phyloP scores from a whole-genome alignment of 2,329 filamentous ascomycete species.

The Colletotrichum sp. region DNA sequence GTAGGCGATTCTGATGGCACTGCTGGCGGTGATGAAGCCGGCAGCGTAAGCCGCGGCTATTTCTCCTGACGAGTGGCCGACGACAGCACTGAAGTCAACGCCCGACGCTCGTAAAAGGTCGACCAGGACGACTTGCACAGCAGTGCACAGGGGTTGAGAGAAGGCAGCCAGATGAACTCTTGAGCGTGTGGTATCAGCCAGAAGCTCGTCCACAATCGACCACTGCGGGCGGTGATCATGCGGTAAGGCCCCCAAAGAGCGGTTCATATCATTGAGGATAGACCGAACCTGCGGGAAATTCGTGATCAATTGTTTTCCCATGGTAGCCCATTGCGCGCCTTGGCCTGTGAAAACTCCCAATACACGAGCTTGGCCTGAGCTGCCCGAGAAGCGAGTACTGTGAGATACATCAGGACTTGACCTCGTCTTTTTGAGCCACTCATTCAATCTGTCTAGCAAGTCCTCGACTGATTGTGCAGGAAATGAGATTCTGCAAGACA shows the following conservation, averaged over 20 bases:
- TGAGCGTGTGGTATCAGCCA: slow-evolving; percentile 17
- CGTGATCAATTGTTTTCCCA: slow-evolving; percentile 25
- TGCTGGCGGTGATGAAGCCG: slow-evolving; percentile 36
- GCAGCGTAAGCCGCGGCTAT: slow-evolving; percentile 56
- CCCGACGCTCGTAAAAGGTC: slow-evolving; percentile 32
- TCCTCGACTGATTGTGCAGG: background rate
- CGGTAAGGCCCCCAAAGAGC: slow-evolving; percentile 21
- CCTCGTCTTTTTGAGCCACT: background rate
- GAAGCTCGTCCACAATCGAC: slow-evolving; percentile 29
- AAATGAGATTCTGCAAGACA: background rate
- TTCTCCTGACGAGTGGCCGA: slow-evolving; percentile 57
- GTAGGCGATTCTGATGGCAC: slow-evolving; percentile 30
- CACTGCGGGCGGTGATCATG: slow-evolving; percentile 27
- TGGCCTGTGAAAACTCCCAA: slow-evolving; percentile 36
- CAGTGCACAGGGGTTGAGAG: slow-evolving; percentile 36
- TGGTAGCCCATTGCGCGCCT: slow-evolving; percentile 34
- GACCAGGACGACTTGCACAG: slow-evolving; percentile 30
- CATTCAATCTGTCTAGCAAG: background rate
- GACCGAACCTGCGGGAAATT: slow-evolving; percentile 1
- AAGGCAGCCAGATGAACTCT: slow-evolving; percentile 25
- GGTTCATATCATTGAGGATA: slow-evolving; percentile 26
- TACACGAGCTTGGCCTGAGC: background rate
- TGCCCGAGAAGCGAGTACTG: background rate
- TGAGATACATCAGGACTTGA: background rate
- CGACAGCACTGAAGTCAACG: slow-evolving; percentile 38